Conservation (phyloP, 73 alveolate genomes). For the Uronychia setigera region DNA sequence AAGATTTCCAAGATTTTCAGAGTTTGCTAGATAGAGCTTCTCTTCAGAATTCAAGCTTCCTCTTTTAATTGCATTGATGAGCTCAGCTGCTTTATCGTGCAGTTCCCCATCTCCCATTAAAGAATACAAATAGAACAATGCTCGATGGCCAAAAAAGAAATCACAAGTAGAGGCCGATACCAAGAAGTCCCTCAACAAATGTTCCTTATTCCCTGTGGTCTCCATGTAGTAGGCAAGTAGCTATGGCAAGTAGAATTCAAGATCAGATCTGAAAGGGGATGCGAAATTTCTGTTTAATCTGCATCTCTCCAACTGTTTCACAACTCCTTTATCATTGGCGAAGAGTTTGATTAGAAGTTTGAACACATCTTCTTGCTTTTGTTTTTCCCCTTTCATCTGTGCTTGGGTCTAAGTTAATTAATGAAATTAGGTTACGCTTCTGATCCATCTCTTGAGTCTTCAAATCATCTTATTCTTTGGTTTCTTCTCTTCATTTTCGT, state of each 20-base stretch:
- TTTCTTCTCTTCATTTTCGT: neutral
- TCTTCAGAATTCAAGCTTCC: neutral
- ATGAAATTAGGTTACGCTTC: neutral
- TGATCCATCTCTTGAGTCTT: neutral
- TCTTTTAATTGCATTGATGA: neutral
- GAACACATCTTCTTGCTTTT: neutral
- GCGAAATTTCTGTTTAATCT: neutral
- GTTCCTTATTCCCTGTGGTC: constrained; percentile 9
- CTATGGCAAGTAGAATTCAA: constrained; percentile 56
- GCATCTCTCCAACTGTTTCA: neutral
- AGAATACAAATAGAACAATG: constrained; percentile 10
- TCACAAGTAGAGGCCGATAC: neutral
- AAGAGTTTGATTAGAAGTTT: constrained; percentile 1
- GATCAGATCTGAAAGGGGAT: neutral
- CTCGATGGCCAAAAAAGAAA: constrained; percentile 2
- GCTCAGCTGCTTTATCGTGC: neutral
- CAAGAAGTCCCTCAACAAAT: neutral
- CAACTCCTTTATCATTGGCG: neutral
- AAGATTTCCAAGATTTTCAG: too few relatives aligned
- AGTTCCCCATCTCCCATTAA: neutral
- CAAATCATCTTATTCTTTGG: neutral
- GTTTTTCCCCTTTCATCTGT: neutral
- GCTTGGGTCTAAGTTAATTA: neutral
- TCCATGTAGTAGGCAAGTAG: constrained; percentile 37
- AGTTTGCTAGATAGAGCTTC: constrained; percentile 1